Base-by-base conservation (phyloP, 2,329 filamentous ascomycete species). In the Colletotrichum godetiae region DNA sequence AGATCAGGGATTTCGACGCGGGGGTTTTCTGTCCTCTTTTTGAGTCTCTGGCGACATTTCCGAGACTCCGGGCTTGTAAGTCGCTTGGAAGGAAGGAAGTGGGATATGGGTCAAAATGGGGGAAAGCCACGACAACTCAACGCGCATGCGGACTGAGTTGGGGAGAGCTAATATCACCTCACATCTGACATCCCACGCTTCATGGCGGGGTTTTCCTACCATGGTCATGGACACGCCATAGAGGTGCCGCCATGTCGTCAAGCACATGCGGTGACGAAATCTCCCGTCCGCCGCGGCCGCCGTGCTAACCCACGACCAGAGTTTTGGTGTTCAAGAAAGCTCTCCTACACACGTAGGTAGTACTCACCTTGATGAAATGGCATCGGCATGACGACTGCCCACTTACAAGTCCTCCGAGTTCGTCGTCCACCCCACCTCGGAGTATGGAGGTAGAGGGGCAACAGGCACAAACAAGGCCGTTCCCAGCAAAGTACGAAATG, bases 401-500 rank as follows among this genome's bases (percentile, higher is more conserved):
- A 49, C 19, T 49, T 5, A 49, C 42, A 49, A 49, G 37, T 42
- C 13, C 15, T n/a, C 19, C 19, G 42, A 49, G 19, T 15, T 35
- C 33, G 13, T 42, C 15, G 37, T 42, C 2, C 7, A n/a, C 19
- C 42, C 42, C 42, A 49, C 42, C 42, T 49, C 42, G 19, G 42
- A 49, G 19, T 19, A n/a, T 7, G 55, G 37, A 42, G 13, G 13
- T 15, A 42, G 37, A 42, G 37, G 37, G 37, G 37, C 37, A 42
- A 27, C 27, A 4, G 4, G 37, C 37, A 42, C 2, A 42, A 56
- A 53, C 62, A 65, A 55, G 66, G 59, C 55, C 57, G 31, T 12
- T 59, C 66, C 66, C 24, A 49, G 66, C 46, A 4, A 5, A n/a
- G 35, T 22, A 37, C 52, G 62, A 73, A 70, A 73, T 73, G 66